A percentile compares a stretch with the other conserved stretches of the same genome.
phyloP scores from a whole-genome alignment of 1,284 basidiomycete genomes.

The Ceratorhiza oryzae-sativae region DNA sequence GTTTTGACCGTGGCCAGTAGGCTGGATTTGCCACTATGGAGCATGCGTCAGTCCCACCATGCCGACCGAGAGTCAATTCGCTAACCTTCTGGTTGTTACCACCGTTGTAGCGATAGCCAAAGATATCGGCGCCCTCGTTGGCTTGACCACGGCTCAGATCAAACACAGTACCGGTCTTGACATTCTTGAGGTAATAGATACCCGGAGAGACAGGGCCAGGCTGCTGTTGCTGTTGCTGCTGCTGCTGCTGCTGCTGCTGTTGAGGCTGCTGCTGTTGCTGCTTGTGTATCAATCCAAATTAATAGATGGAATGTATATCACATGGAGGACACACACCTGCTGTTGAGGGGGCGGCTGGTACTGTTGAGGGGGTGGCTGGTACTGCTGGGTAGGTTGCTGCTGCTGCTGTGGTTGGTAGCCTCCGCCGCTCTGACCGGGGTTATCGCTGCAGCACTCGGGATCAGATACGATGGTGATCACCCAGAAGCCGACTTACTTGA shows the following conservation, averaged over 20 bases:
- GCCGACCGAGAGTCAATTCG: background rate
- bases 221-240: slow-evolving; percentile 2
- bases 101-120: slow-evolving; percentile 31
- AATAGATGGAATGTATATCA: background rate
- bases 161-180: slow-evolving; percentile 36
- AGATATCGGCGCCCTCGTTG: slow-evolving; percentile 34
- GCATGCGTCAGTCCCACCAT: background rate
- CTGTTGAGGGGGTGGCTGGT: slow-evolving; percentile 2
- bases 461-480: background rate
- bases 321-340: background rate
- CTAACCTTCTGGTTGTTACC: slow-evolving; percentile 38
- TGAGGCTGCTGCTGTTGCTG: background rate
- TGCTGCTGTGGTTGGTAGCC: slow-evolving; percentile 20
- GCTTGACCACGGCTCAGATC: slow-evolving; percentile 28
- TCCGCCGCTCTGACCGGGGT: slow-evolving; percentile 19
- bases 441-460: background rate
- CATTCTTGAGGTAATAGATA: slow-evolving; percentile 24
- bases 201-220: slow-evolving; percentile 25
- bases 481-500: slow-evolving; percentile 16
- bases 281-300: background rate
- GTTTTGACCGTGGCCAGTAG: slow-evolving; percentile 36
- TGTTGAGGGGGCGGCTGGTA: background rate
- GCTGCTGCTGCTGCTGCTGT: slow-evolving; percentile 8
- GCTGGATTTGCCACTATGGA: slow-evolving; percentile 31
- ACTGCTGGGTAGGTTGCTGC: slow-evolving; percentile 16